phyloP scores from a whole-genome alignment of 805 yeast genomes.

The Saturnispora saitoi region DNA sequence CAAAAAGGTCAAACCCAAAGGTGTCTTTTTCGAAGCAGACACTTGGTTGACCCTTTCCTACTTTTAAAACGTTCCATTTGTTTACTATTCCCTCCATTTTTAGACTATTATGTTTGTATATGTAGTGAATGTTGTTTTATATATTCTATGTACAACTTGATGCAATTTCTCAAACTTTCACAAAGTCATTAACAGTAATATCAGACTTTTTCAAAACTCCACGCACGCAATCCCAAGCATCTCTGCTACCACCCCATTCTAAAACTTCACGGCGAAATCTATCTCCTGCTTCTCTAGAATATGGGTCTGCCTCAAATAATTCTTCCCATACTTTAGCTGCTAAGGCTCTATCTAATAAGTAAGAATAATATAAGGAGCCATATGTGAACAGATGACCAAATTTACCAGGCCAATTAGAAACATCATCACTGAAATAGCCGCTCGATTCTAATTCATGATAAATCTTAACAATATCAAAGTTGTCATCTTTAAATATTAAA shows the following conservation, averaged over 20 bases:
- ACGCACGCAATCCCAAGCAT: constrained; percentile 82
- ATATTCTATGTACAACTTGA: background rate
- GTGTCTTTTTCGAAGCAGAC: background rate
- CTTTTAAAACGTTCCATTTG: constrained; percentile 3
- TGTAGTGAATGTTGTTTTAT: background rate
- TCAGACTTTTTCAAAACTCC: constrained; percentile 45
- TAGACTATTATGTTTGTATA: background rate
- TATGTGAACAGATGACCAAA: constrained; percentile 91
- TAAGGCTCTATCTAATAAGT: constrained; percentile 83
- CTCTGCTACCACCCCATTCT: constrained; percentile 89
- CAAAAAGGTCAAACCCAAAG: constrained; percentile 11
- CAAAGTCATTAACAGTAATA: constrained; percentile 5
- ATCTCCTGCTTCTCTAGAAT: constrained; percentile 65
- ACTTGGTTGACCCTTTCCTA: background rate
- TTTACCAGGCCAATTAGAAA: constrained; percentile 86
- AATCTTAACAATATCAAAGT: constrained; percentile 48
- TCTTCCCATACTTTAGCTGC: constrained; percentile 79
- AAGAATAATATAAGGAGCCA: constrained; percentile 91
- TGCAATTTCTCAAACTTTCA: constrained; percentile 3
- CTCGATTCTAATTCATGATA: constrained; percentile 60
- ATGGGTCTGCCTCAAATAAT: constrained; percentile 63
- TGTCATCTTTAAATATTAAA: constrained; percentile 22
- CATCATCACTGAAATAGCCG: constrained; percentile 52
- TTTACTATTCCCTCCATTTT: constrained; percentile 7
- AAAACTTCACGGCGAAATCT: constrained; percentile 61